Percentiles rank a stretch among this genome's conserved stretches.
Conservation (phyloP, 345 rosid genomes). For the Dipteronia dyeriana region DNA sequence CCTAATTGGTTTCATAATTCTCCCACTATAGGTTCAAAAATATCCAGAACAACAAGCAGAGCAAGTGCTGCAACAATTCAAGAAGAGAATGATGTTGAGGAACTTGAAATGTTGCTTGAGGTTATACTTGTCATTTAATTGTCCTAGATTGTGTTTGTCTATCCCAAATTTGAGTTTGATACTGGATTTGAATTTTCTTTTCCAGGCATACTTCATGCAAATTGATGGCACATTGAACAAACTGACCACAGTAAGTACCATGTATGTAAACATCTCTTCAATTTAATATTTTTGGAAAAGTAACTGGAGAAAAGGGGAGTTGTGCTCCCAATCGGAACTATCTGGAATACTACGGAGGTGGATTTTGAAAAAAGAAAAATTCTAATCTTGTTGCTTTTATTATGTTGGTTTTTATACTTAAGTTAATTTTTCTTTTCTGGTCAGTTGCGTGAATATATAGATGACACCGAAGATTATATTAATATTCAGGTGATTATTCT, state of each 20-base stretch:
- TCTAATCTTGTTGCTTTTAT: background rate
- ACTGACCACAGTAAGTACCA: slow-evolving; percentile 44
- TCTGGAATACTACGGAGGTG: background rate
- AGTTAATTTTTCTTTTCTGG: slow-evolving; percentile 15
- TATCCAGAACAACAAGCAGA: slow-evolving; percentile 49
- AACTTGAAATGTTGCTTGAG: slow-evolving; percentile 72
- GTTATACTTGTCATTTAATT: slow-evolving; percentile 24
- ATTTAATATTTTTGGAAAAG: background rate
- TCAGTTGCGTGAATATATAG: slow-evolving; percentile 78
- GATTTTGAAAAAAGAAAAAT: slow-evolving; percentile 2
- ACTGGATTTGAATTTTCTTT: background rate
- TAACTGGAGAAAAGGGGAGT: background rate
- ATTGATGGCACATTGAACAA: slow-evolving; percentile 59
- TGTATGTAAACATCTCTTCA: slow-evolving; percentile 5
- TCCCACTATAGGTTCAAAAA: slow-evolving; percentile 47
- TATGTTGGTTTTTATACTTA: background rate
- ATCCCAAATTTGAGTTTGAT: slow-evolving; percentile 12
- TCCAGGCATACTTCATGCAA: slow-evolving; percentile 69
- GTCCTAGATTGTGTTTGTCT: background rate
- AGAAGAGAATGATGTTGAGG: slow-evolving; percentile 59
- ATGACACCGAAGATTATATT: slow-evolving; percentile 79
- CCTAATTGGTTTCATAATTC: slow-evolving; percentile 39
- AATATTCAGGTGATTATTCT: slow-evolving; percentile 53
- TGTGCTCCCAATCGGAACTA: background rate
- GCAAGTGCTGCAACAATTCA: slow-evolving; percentile 39